Evolutionary conservation across 345 rosid genomes (phyloP), one percentile per base, ranked within the genome.

Genomic region (Anacardium occidentale): DNA sequence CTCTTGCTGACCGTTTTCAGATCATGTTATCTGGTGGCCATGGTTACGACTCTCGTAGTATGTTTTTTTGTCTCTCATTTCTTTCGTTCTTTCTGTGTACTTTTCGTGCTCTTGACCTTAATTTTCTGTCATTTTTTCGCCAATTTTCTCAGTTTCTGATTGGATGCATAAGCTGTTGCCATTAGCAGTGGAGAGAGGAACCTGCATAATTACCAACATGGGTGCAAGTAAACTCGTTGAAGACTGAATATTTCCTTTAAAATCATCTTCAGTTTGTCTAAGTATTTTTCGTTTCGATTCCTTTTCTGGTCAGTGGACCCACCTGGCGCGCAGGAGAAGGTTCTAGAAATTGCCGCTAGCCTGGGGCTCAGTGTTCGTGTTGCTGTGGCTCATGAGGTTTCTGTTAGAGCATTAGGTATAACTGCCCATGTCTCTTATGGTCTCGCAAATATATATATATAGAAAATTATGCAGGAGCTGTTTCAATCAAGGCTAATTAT

Each of bases 111-210:
- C 3, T 52, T 68, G 0, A 29, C 68, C 32, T 45, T 60, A 12
- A 47, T 58, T 48, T 20, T 57, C 24, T 0, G 3, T 51, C 63
- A 20, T 5, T 77, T 44, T 20, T 14, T 51, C 0, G 18, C 24
- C 14, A 21, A 22, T 17, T n/a, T n/a, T 58, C 58, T 65, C 84
- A 91, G 98, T 94, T 72, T 80, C 90, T 9, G 97, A 88, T 55
- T 94, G 98, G 96, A 90, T 94, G 96, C 79, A 53, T 68, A 68
- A 90, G 85, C 82, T 94, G 26, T 75, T 94, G 40, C 98, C 97
- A 64, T 22, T 90, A 84, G 94, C 97, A 68, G 77, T 91, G 66
- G 85, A 85, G 72, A 91, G 81, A 69, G 91, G 91, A 74, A 84
- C 77, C 54, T 86, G 97, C 82, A 82, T 94, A 22, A 86, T 94